Evolutionary conservation across 2,329 filamentous ascomycete genomes (phyloP).

Genomic region (Calonectria naviculata): DNA sequence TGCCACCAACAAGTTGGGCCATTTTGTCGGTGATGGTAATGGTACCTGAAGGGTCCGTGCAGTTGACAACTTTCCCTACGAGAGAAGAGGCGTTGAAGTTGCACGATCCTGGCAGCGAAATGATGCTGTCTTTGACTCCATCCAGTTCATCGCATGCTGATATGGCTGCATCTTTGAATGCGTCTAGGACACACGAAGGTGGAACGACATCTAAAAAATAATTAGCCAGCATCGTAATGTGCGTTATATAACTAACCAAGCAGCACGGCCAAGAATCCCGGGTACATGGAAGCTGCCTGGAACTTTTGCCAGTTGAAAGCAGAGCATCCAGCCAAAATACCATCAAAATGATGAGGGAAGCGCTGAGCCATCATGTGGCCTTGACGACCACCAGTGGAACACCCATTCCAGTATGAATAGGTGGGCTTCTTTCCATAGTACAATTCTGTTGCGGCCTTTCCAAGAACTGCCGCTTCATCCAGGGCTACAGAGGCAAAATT

Average conservation of each 20-base stretch:
- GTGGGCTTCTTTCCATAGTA: slow-evolving; percentile 52
- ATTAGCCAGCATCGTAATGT: neutral
- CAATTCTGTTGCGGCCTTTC: slow-evolving; percentile 52
- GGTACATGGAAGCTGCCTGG: slow-evolving; percentile 17
- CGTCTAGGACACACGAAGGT: slow-evolving; percentile 35
- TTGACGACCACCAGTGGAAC: slow-evolving; percentile 65
- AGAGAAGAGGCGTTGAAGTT: slow-evolving; percentile 38
- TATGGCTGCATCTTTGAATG: slow-evolving; percentile 51
- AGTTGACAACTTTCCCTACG: neutral
- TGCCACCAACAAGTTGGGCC: neutral
- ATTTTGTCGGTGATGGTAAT: neutral
- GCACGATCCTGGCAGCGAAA: slow-evolving; percentile 56
- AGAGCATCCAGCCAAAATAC: slow-evolving; percentile 59
- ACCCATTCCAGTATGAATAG: slow-evolving; percentile 62
- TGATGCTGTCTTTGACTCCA: slow-evolving; percentile 58
- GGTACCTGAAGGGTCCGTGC: neutral
- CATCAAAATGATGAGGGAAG: slow-evolving; percentile 64
- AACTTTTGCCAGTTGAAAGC: slow-evolving; percentile 51
- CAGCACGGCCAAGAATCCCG: slow-evolving; percentile 33
- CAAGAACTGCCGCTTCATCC: slow-evolving; percentile 31
- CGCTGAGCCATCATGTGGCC: slow-evolving; percentile 62
- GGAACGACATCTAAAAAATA: neutral
- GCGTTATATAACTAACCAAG: neutral
- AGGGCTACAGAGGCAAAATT: slow-evolving; percentile 33
- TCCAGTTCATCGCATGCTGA: slow-evolving; percentile 60